These are phyloP conservation scores for Podospora australis DNA, from an alignment of 495 filamentous ascomycete genomes.

Conservation along the genomic window DNA sequence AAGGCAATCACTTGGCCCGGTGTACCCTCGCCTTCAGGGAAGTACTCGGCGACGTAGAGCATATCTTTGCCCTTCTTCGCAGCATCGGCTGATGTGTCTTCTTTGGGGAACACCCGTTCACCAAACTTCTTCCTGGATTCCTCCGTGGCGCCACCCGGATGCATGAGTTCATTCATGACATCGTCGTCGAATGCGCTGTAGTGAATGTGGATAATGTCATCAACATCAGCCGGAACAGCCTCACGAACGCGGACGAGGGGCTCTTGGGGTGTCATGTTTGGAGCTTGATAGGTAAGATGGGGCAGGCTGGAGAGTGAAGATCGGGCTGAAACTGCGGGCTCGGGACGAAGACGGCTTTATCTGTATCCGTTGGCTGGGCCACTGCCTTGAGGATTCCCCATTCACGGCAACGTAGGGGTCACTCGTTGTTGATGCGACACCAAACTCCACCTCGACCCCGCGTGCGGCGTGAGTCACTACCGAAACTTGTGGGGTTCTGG, in stretches of 20 bases:
- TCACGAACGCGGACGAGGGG: constrained; percentile 22
- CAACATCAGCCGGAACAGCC: constrained; percentile 17
- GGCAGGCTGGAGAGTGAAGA: not conserved
- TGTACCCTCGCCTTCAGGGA: constrained; percentile 10
- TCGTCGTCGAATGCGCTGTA: constrained; percentile 18
- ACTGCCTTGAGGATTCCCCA: no score
- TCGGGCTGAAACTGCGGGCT: not conserved
- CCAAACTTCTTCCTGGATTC: constrained; percentile 11
- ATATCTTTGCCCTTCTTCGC: constrained; percentile 8
- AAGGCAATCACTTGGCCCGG: constrained; percentile 24
- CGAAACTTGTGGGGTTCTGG: not conserved
- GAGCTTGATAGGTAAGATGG: not conserved
- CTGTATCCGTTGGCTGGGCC: not conserved
- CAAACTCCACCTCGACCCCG: not conserved
- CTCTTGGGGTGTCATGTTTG: constrained; percentile 11
- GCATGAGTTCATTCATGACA: constrained; percentile 22
- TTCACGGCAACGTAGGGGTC: no score
- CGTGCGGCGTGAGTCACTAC: not conserved
- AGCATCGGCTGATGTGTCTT: not conserved
- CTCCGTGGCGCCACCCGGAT: constrained; percentile 14
- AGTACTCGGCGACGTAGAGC: constrained; percentile 22
- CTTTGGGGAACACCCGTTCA: constrained; percentile 4
- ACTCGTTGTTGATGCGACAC: not conserved
- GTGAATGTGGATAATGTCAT: constrained; percentile 14
- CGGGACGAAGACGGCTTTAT: not conserved